Evolutionary conservation across 1,284 basidiomycete species (phyloP).

Genomic region (Waitea zeae): DNA sequence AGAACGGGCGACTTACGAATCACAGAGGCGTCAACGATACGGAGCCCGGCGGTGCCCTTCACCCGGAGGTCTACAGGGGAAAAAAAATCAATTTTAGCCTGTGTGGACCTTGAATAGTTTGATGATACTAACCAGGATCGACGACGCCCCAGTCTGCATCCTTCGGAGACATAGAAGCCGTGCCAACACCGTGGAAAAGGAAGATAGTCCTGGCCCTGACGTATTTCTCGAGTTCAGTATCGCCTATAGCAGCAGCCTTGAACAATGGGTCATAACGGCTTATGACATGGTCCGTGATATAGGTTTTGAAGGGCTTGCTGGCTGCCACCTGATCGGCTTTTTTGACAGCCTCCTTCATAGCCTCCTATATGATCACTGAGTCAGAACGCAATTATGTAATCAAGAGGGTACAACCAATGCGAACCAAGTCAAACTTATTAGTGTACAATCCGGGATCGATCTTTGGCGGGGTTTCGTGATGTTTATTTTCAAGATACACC

Average conservation of each 20-base stretch:
- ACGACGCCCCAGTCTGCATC: constrained; percentile 9
- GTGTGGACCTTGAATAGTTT: too few relatives aligned
- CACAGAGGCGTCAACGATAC: constrained; percentile 14
- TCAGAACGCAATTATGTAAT: too few relatives aligned
- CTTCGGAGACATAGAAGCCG: constrained; percentile 10
- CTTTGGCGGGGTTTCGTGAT: constrained; percentile 11
- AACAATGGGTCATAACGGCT: too few relatives aligned
- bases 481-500: constrained; percentile 8
- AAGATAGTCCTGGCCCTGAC: constrained; percentile 5
- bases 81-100: too few relatives aligned
- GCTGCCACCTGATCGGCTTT: neutral
- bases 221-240: constrained; percentile 6
- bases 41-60: constrained; percentile 10
- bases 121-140: too few relatives aligned
- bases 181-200: constrained; percentile 11
- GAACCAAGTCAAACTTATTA: constrained; percentile 5
- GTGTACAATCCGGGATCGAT: constrained; percentile 13
- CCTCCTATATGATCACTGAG: too few relatives aligned
- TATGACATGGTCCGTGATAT: constrained; percentile 3
- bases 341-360: neutral
- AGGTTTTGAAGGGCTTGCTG: constrained; percentile 5
- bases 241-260: constrained; percentile 7
- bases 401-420: too few relatives aligned
- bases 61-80: constrained; percentile 12
- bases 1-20: constrained; percentile 10